A percentile compares a stretch with the other conserved stretches of the same genome.
Conservation (phyloP, 2,329 filamentous ascomycete species). For the Grosmannia clavigera region DNA sequence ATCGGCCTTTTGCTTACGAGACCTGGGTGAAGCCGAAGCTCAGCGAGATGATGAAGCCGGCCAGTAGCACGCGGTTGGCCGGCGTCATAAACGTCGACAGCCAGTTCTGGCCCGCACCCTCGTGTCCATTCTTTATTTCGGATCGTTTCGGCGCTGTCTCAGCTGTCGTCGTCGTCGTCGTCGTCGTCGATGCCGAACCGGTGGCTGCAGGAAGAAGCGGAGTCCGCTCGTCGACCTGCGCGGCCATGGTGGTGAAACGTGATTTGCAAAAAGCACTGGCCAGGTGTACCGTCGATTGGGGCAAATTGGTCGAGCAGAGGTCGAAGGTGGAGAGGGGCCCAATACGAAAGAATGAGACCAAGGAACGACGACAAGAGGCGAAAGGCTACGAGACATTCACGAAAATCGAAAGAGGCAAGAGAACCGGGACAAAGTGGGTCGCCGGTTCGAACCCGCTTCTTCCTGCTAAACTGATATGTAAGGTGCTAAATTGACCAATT, state of each 20-base stretch:
- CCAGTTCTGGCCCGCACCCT: not conserved
- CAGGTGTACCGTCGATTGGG: not conserved
- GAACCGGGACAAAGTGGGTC: not conserved
- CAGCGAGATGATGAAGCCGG: conserved; percentile 46
- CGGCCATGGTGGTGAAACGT: not conserved
- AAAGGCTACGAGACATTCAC: not conserved
- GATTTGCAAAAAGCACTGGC: too few relatives aligned
- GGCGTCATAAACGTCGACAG: conserved; percentile 7
- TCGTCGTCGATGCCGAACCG: not conserved
- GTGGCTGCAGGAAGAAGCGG: not conserved
- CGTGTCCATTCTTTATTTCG: not conserved
- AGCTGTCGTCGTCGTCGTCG: not conserved
- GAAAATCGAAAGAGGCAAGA: not conserved
- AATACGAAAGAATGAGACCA: not conserved
- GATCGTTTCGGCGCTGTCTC: not conserved
- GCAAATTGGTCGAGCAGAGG: not conserved
- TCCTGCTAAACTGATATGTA: not conserved
- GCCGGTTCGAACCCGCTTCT: not conserved
- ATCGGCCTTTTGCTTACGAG: conserved; percentile 22
- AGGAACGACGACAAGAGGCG: not conserved
- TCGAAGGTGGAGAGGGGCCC: not conserved
- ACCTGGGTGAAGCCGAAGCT: conserved; percentile 38
- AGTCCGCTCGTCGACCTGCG: not conserved
- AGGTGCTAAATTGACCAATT: not conserved
- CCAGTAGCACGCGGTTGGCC: conserved; percentile 38